These are phyloP conservation scores for Thalia dealbata DNA, from an alignment of 176 grass and related monocot genomes.

Conservation along the genomic window DNA sequence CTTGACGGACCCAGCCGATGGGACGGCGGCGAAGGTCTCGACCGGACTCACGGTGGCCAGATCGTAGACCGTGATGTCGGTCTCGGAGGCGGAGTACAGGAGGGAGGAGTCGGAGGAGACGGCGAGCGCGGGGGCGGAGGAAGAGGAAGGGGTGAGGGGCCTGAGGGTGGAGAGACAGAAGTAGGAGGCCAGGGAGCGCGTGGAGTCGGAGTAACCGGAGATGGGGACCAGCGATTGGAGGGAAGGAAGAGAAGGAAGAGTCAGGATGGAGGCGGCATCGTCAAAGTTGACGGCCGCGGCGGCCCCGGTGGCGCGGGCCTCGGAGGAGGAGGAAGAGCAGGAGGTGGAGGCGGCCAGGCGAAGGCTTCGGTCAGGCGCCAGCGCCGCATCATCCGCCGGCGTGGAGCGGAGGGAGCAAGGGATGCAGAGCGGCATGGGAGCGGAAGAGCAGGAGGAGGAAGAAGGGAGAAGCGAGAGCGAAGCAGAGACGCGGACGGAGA, in stretches of 20 bases:
- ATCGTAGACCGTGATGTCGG: conserved; percentile 33
- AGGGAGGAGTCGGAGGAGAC: conserved; percentile 10
- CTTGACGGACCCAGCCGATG: conserved; percentile 47
- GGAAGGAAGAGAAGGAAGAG: conserved; percentile 47
- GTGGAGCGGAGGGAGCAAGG: background rate
- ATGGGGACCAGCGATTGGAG: conserved; percentile 25
- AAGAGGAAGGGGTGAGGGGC: background rate
- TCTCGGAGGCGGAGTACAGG: conserved; percentile 17
- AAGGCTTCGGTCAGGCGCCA: background rate
- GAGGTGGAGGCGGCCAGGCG: background rate
- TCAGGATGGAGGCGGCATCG: conserved; percentile 30
- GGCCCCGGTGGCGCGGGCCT: background rate
- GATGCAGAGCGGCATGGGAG: background rate
- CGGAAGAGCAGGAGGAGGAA: background rate
- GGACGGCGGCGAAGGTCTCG: conserved; percentile 1
- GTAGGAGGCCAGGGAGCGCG: conserved; percentile 15
- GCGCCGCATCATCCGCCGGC: background rate
- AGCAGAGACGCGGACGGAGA: background rate
- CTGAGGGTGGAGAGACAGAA: conserved; percentile 33
- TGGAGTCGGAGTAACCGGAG: background rate
- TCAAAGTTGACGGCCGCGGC: conserved; percentile 36
- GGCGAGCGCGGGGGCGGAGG: background rate
- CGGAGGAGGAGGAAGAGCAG: background rate
- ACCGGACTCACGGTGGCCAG: conserved; percentile 18
- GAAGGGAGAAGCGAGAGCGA: background rate